These are phyloP conservation scores for Rhododendron ovatum DNA, from an alignment of 148 eudicot genomes.

Conservation along the genomic window DNA sequence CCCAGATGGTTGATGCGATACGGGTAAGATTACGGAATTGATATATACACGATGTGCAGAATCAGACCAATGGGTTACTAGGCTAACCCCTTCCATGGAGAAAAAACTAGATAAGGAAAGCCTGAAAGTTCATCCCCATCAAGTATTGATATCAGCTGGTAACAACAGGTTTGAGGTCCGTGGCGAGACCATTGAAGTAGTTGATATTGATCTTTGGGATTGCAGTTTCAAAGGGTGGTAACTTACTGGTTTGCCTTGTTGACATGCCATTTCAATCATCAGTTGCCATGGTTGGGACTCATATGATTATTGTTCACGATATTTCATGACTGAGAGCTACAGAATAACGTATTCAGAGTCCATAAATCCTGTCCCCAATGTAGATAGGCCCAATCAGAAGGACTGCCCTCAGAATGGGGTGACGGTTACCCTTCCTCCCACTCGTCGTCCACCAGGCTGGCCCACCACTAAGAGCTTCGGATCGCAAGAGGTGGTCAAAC, in stretches of 20 bases:
- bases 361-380: conserved; percentile 48
- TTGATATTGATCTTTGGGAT: conserved; percentile 59
- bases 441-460: conserved; percentile 86
- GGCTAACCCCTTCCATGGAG: conserved; percentile 84
- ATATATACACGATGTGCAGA: conserved; percentile 50
- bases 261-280: conserved; percentile 72
- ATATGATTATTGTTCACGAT: conserved; percentile 68
- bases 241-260: conserved; percentile 82
- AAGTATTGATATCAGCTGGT: conserved; percentile 46
- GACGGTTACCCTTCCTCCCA: conserved; percentile 86
- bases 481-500: conserved; percentile 54
- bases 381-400: conserved; percentile 35
- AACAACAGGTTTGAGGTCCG: conserved; percentile 63
- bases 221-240: conserved; percentile 91
- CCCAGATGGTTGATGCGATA: conserved; percentile 88
- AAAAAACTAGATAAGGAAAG: conserved; percentile 67
- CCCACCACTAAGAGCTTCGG: conserved; percentile 60
- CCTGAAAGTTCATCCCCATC: conserved; percentile 47
- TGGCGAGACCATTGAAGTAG: conserved; percentile 68
- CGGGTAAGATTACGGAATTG: conserved; percentile 68
- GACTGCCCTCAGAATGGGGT: conserved; percentile 38
- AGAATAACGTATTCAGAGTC: conserved; percentile 66
- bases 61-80: conserved; percentile 58
- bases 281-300: conserved; percentile 47
- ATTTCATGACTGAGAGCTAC: conserved; percentile 55